These are phyloP conservation scores for Globomyces sp. DNA, from an alignment of 371 early-diverging fungal genomes.

Conservation along the genomic window DNA sequence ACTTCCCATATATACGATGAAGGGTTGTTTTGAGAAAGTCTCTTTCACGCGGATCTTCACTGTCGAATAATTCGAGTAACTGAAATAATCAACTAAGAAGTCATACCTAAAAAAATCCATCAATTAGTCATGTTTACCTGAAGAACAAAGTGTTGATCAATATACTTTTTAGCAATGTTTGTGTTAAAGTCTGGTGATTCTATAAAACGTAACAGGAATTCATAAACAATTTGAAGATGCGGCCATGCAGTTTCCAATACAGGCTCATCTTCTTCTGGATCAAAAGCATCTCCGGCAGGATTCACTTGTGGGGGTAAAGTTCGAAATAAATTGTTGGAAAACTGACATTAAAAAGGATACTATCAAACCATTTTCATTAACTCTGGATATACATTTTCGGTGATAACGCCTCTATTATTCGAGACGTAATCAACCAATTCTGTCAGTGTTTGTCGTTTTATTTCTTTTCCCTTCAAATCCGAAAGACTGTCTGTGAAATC, in stretches of 20 bases:
- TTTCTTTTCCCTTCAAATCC: constrained; percentile 89
- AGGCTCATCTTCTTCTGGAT: constrained; percentile 98
- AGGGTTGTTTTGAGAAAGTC: constrained; percentile 96
- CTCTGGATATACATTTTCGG: constrained; percentile 82
- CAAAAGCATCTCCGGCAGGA: constrained; percentile 88
- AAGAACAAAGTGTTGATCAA: constrained; percentile 90
- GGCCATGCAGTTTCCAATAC: constrained; percentile 96
- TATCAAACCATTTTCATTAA: constrained; percentile 82
- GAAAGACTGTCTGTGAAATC: constrained; percentile 88
- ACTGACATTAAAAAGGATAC: constrained; percentile 47
- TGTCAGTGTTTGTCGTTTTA: constrained; percentile 83
- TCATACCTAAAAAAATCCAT: constrained; percentile 13
- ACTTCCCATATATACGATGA: constrained; percentile 96
- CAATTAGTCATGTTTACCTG: constrained; percentile 55
- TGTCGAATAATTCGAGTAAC: constrained; percentile 93
- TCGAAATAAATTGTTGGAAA: constrained; percentile 88
- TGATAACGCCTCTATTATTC: constrained; percentile 78
- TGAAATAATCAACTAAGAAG: constrained; percentile 28
- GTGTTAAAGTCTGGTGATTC: constrained; percentile 96
- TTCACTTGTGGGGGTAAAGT: constrained; percentile 91
- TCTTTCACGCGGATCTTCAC: constrained; percentile 96
- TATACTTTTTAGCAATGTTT: constrained; percentile 89
- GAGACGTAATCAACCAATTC: constrained; percentile 92
- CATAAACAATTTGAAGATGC: constrained; percentile 95
- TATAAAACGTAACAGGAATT: constrained; percentile 93